Evolutionary conservation across 352 stramenopile species (phyloP).

Genomic region (Globisporangium cylindrosporum): DNA sequence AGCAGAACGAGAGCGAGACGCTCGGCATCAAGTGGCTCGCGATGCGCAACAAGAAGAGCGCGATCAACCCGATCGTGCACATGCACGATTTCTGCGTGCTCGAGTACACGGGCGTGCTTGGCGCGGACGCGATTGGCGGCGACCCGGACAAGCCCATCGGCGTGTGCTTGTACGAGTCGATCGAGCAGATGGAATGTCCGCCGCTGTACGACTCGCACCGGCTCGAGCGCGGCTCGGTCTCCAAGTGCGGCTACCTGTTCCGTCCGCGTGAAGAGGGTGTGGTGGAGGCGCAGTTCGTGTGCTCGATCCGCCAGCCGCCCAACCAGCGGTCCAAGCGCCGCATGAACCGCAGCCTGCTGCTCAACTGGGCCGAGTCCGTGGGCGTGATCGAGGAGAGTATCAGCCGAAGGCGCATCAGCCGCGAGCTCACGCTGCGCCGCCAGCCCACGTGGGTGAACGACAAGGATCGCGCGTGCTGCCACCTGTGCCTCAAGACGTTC

Average conservation of each 20-base stretch:
- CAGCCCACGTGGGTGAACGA: slow-evolving; percentile 79
- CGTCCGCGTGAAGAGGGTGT: slow-evolving; percentile 51
- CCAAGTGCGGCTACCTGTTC: slow-evolving; percentile 82
- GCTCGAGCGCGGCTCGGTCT: slow-evolving; percentile 67
- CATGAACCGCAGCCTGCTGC: slow-evolving; percentile 61
- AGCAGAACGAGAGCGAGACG: slow-evolving; percentile 73
- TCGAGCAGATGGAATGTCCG: slow-evolving; percentile 77
- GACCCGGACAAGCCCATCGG: slow-evolving; percentile 39
- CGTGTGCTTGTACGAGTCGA: slow-evolving; percentile 79
- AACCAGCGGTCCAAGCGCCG: slow-evolving; percentile 50
- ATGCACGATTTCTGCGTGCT: slow-evolving; percentile 71
- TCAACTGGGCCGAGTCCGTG: slow-evolving; percentile 71
- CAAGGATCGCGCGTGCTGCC: slow-evolving; percentile 79
- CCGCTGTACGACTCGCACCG: slow-evolving; percentile 67
- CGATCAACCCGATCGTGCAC: slow-evolving; percentile 37
- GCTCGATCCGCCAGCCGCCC: slow-evolving; percentile 75
- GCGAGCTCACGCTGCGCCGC: slow-evolving; percentile 65
- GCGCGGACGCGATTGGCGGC: slow-evolving; percentile 50
- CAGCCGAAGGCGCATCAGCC: slow-evolving; percentile 64
- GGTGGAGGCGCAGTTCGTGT: slow-evolving; percentile 76
- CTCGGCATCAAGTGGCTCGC: slow-evolving; percentile 82
- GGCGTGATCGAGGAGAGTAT: slow-evolving; percentile 67
- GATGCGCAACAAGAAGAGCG: slow-evolving; percentile 63
- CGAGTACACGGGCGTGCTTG: slow-evolving; percentile 71
- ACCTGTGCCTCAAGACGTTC: slow-evolving; percentile 82